Percentiles rank a stretch among this genome's conserved stretches.
phyloP scores from a whole-genome alignment of 1,284 basidiomycete genomes.

The Ustilago bromivora region DNA sequence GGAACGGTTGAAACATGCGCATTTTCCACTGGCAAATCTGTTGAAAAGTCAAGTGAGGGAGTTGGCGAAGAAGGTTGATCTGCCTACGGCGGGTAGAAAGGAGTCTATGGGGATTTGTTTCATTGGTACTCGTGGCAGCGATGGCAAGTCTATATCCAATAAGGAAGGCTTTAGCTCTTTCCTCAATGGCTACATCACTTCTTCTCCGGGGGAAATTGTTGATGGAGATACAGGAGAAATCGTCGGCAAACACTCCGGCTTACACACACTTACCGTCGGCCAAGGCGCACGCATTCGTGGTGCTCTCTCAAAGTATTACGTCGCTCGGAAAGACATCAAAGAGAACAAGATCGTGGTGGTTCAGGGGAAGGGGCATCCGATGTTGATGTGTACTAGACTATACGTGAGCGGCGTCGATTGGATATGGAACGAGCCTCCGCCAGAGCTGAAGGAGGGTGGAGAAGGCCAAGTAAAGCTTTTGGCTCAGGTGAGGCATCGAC shows the following conservation, averaged over 20 bases:
- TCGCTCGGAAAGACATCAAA: slow-evolving; percentile 78
- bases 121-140: slow-evolving; percentile 76
- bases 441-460: slow-evolving; percentile 71
- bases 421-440: slow-evolving; percentile 30
- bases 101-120: slow-evolving; percentile 99
- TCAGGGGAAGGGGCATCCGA: slow-evolving; percentile 78
- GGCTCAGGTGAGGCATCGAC: slow-evolving; percentile 81
- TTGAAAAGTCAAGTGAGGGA: slow-evolving; percentile 76
- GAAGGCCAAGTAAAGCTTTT: slow-evolving; percentile 75
- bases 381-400: slow-evolving; percentile 73
- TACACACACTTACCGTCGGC: slow-evolving; percentile 91
- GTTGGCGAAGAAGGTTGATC: slow-evolving; percentile 77
- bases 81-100: slow-evolving; percentile 82
- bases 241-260: slow-evolving; percentile 79
- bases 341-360: slow-evolving; percentile 81
- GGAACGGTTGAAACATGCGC: slow-evolving; percentile 72
- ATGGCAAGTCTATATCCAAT: slow-evolving; percentile 21
- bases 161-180: slow-evolving; percentile 37
- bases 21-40: slow-evolving; percentile 74
- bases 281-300: slow-evolving; percentile 80
- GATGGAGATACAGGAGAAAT: slow-evolving; percentile 74
- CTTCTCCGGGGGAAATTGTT: slow-evolving; percentile 78
- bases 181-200: slow-evolving; percentile 78
- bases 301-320: slow-evolving; percentile 77
- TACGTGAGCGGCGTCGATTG: slow-evolving; percentile 36